Conservation (phyloP, 2,329 filamentous ascomycete genomes). For the Aspergillus oerlinghausenensis region DNA sequence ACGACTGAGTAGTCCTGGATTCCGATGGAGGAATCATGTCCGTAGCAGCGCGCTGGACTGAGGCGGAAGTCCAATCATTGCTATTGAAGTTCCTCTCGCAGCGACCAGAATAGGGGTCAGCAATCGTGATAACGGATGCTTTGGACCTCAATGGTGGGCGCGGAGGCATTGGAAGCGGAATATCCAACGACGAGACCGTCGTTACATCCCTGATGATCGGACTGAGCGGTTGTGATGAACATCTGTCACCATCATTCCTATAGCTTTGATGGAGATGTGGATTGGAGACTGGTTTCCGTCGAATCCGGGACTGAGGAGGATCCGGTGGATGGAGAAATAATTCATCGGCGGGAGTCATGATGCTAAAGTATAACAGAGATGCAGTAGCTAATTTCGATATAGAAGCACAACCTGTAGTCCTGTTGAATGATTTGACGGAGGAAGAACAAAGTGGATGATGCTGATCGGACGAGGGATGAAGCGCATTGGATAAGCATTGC, state of each 20-base stretch:
- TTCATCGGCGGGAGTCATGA: neutral
- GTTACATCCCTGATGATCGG: neutral
- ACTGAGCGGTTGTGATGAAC: neutral
- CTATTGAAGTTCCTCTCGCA: neutral
- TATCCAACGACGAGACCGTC: neutral
- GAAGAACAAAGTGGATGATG: constrained; percentile 1
- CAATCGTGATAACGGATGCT: neutral
- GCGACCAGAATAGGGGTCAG: neutral
- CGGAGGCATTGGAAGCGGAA: neutral
- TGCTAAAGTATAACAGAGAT: neutral
- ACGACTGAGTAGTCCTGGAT: constrained; percentile 2
- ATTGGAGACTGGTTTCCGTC: constrained; percentile 3
- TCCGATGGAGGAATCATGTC: constrained; percentile 1
- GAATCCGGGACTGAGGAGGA: neutral
- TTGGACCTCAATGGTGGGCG: neutral
- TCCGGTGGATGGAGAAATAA: neutral
- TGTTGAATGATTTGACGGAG: neutral
- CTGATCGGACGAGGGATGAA: too few species aligned
- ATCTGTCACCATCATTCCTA: neutral
- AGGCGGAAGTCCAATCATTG: constrained; percentile 1
- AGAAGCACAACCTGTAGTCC: neutral
- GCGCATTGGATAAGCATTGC: too few species aligned
- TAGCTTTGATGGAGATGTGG: neutral
- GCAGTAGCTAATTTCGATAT: neutral
- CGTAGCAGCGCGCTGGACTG: neutral